A percentile compares a stretch with the other conserved stretches of the same genome.
phyloP scores from a whole-genome alignment of 108 stramenopile species.

The Chaetoceros tenuissimus region DNA sequence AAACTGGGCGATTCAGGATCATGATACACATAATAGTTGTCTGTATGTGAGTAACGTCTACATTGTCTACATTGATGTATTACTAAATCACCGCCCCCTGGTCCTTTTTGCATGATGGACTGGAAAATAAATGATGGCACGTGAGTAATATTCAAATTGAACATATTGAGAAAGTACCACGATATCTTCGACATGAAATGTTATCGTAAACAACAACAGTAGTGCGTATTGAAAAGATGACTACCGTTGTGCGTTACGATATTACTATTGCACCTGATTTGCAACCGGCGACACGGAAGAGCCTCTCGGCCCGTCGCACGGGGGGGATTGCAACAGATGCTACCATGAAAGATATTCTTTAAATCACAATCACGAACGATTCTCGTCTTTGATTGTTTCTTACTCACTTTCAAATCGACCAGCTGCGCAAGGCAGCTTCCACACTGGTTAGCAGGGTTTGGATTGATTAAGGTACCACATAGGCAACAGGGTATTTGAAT shows the following conservation, averaged over 20 bases:
- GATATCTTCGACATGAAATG: too few relatives aligned
- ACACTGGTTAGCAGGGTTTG: slow-evolving; percentile 86
- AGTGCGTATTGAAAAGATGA: slow-evolving; percentile 24
- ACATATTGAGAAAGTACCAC: background rate
- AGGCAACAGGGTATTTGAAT: slow-evolving; percentile 59
- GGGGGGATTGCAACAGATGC: too few relatives aligned
- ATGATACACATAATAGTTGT: slow-evolving; percentile 35
- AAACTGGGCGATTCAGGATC: slow-evolving; percentile 89
- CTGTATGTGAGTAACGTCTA: slow-evolving; percentile 49
- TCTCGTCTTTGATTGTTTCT: background rate
- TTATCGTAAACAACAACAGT: too few relatives aligned
- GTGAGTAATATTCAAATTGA: too few relatives aligned
- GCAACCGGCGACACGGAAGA: too few relatives aligned
- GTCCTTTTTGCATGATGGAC: slow-evolving; percentile 46
- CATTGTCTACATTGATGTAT: slow-evolving; percentile 89
- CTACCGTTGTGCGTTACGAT: slow-evolving; percentile 22
- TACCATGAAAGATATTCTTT: background rate
- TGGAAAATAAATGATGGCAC: too few relatives aligned
- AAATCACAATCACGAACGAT: background rate
- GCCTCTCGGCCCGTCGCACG: too few relatives aligned
- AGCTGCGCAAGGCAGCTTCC: slow-evolving; percentile 52
- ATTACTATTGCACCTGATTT: too few relatives aligned
- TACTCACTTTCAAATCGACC: slow-evolving; percentile 35
- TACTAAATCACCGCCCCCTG: slow-evolving; percentile 34
- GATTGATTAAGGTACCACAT: slow-evolving; percentile 68